These are phyloP conservation scores for Ensete ventricosum DNA, from an alignment of 176 grass and related monocot species.

Conservation along the genomic window DNA sequence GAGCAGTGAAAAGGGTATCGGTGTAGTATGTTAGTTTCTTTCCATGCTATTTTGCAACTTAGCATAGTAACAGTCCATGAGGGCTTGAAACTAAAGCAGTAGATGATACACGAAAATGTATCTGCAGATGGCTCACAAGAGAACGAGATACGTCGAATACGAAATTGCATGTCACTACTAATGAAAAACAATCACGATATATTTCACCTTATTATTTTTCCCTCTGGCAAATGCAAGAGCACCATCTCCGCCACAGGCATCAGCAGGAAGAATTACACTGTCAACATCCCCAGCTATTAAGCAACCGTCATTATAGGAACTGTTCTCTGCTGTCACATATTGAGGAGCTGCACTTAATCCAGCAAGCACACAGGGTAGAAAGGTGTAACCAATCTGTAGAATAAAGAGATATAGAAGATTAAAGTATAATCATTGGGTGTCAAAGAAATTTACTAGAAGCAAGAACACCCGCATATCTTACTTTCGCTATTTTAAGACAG, in stretches of 20 bases:
- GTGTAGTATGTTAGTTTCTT: not conserved
- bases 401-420: conserved; percentile 14
- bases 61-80: too few relatives aligned
- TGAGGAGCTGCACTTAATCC: conserved; percentile 78
- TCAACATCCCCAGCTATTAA: conserved; percentile 66
- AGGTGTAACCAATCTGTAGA: conserved; percentile 82
- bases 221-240: conserved; percentile 64
- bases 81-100: too few relatives aligned
- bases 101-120: too few relatives aligned
- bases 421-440: not conserved
- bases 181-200: not conserved
- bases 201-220: conserved; percentile 52
- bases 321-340: conserved; percentile 47
- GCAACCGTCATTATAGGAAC: conserved; percentile 28
- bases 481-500: not conserved
- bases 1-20: not conserved
- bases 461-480: not conserved
- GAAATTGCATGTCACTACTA: not conserved
- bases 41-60: not conserved
- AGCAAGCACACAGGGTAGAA: conserved; percentile 77
- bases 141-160: not conserved
- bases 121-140: conserved; percentile 1
- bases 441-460: not conserved
- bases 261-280: conserved; percentile 68
- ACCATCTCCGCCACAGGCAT: conserved; percentile 75